A percentile compares a stretch with the other conserved stretches of the same genome.
phyloP scores from a whole-genome alignment of 352 stramenopile species.

The Globisporangium sylvaticum region DNA sequence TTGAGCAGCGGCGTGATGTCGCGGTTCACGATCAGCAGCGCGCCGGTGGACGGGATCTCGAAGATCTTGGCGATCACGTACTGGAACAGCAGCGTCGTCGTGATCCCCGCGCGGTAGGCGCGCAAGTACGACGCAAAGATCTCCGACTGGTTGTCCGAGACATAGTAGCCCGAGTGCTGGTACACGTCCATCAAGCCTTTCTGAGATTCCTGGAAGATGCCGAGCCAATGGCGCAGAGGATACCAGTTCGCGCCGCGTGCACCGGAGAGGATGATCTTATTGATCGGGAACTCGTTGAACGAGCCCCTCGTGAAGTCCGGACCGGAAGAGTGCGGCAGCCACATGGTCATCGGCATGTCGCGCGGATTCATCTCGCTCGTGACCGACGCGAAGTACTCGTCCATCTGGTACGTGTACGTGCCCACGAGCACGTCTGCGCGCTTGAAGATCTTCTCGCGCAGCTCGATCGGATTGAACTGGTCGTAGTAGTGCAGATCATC shows the following conservation, averaged over 20 bases:
- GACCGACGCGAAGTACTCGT: slow-evolving; percentile 70
- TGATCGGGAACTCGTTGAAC: slow-evolving; percentile 69
- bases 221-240: slow-evolving; percentile 67
- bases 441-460: slow-evolving; percentile 66
- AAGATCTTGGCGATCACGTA: slow-evolving; percentile 80
- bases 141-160: slow-evolving; percentile 52
- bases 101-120: slow-evolving; percentile 67
- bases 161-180: slow-evolving; percentile 51
- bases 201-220: slow-evolving; percentile 44
- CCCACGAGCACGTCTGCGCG: slow-evolving; percentile 61
- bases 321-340: slow-evolving; percentile 63
- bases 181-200: slow-evolving; percentile 56
- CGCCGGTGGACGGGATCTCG: slow-evolving; percentile 69
- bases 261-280: slow-evolving; percentile 70
- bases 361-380: slow-evolving; percentile 42
- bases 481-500: slow-evolving; percentile 81
- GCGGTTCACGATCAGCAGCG: slow-evolving; percentile 61
- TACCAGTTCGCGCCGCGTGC: slow-evolving; percentile 52
- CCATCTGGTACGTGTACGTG: slow-evolving; percentile 76
- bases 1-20: slow-evolving; percentile 53
- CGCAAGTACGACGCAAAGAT: slow-evolving; percentile 71
- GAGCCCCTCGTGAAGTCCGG: slow-evolving; percentile 56
- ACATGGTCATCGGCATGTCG: slow-evolving; percentile 59
- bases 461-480: slow-evolving; percentile 55
- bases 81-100: slow-evolving; percentile 70